These are phyloP conservation scores for Populus tomentosa DNA, from an alignment of 441 rosid genomes.

Conservation along the genomic window DNA sequence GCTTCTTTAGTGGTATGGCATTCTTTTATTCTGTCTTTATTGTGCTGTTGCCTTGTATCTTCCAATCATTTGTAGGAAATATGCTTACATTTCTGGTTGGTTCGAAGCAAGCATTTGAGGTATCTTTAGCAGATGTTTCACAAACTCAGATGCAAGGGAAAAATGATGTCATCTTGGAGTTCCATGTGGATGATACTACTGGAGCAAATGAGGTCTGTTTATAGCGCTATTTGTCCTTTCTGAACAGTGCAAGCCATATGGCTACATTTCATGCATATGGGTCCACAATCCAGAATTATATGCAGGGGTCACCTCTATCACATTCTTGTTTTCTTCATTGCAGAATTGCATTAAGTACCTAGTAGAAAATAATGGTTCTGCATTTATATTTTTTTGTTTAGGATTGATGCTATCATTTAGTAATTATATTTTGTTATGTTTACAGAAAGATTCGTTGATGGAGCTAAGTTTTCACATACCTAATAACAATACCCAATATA, in stretches of 20 bases:
- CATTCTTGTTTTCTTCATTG: neutral
- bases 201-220: constrained; percentile 89
- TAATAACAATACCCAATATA: constrained; percentile 76
- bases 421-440: neutral
- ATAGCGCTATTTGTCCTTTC: neutral
- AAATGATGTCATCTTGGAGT: constrained; percentile 86
- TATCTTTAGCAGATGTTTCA: constrained; percentile 85
- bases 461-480: constrained; percentile 95
- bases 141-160: constrained; percentile 94
- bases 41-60: constrained; percentile 5
- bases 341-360: neutral
- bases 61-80: constrained; percentile 46
- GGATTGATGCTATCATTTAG: neutral
- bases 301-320: neutral
- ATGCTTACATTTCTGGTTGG: constrained; percentile 79
- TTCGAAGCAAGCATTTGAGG: constrained; percentile 93
- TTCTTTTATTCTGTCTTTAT: neutral
- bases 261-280: neutral
- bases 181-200: constrained; percentile 95
- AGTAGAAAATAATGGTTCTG: neutral
- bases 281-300: neutral
- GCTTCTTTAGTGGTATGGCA: neutral
- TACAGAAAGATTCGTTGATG: constrained; percentile 95
- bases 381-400: constrained; percentile 1
- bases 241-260: neutral